Base-by-base conservation (phyloP, 2,329 filamentous ascomycete genomes). In the Colletotrichum filicis region DNA sequence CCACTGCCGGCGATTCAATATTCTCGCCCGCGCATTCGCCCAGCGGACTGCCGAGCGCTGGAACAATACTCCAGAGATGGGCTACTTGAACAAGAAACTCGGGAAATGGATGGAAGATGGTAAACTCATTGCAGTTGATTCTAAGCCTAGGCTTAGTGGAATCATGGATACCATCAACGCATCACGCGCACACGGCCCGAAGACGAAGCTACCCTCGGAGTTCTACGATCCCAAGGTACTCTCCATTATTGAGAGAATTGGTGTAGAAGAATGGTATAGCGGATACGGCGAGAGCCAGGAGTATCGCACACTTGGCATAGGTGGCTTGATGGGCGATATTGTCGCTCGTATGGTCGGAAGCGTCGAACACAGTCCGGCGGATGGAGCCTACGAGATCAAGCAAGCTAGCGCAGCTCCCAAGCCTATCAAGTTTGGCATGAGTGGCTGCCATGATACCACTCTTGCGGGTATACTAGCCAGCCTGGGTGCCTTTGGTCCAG, bases 111-210 rank as follows among this genome's bases (percentile, higher is more conserved):
- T 98, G 94, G 94, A 95, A 0, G 87, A 91, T 8, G 87, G 88
- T 46, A 88, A 86, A 35, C 87, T 88, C 52, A 92, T 98, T 9
- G 94, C 93, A 30, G 94, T 98, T 9, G 95, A 98, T 81, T 92
- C 92, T 1, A 92, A 92, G 73, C 97, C 97, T 0, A 89, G 95
- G 57, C 87, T 98, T 14, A 95, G 92, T 6, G 97, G 97, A 66
- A 93, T 99, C 78, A 95, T 97, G 93, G 97, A 99, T 83, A 97
- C 94, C 0, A 89, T 98, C 79, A 98, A 98, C 80, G 91, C 94
- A 7, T 97, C 95, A 0, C 87, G 93, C 14, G 96, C 95, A 2
- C 97, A 98, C 80, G 94, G 94, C 0, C 90, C 93, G 0, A 89
- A 89, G 12, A 98, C 95, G 0, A 91, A 88, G 58, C 88, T 98